Base-by-base conservation (phyloP, 2,329 filamentous ascomycete species). In the Teratosphaeria epicoccoides region DNA sequence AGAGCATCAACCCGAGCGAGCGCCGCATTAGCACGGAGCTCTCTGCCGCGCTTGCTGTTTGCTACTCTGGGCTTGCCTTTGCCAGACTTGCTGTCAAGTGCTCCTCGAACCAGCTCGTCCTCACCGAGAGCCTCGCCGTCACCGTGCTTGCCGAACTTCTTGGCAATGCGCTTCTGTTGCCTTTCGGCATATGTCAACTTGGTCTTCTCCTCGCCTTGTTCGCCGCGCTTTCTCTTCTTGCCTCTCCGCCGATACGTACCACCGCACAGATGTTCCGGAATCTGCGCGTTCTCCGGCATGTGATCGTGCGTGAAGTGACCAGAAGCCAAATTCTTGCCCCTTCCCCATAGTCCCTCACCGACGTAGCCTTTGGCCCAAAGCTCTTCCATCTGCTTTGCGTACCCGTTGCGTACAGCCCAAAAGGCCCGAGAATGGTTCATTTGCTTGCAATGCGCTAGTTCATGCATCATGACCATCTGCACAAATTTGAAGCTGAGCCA, bases 381-480 rank as follows among this genome's bases (percentile, higher is more conserved):
- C 1, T 59, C 74, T 56, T 82, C 79, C 79, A 95, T 82, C 51
- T 88, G 78, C 7, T 75, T 76, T 1, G 86, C 83, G 63, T 86
- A 93, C 43, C 74, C 70, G 66, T 93, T 86, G 46, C 88, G 75
- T 17, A 90, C 84, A 9, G 79, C 78, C 88, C 88, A 95, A 63
- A 95, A 95, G 2, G 80, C 81, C 51, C 80, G 77, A 1, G 82
- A 85, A 66, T 95, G 88, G 66, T 95, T 94, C 89, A 95, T 95
- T 66, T 95, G 84, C 67, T 87, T 85, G 75, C 86, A 90, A 67
- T 94, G 88, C 2, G 88, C 88, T 25, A 94, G 73, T 63, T 93
- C 87, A 66, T 95, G 88, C 81, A 94, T 90, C 88, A 95, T 94
- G 58, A 94, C 87, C 86, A 93, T 91, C 69, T 93, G 87, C 14